Evolutionary conservation across 2,329 filamentous ascomycete genomes (phyloP).

Genomic region (Thielaviopsis ethacetica): DNA sequence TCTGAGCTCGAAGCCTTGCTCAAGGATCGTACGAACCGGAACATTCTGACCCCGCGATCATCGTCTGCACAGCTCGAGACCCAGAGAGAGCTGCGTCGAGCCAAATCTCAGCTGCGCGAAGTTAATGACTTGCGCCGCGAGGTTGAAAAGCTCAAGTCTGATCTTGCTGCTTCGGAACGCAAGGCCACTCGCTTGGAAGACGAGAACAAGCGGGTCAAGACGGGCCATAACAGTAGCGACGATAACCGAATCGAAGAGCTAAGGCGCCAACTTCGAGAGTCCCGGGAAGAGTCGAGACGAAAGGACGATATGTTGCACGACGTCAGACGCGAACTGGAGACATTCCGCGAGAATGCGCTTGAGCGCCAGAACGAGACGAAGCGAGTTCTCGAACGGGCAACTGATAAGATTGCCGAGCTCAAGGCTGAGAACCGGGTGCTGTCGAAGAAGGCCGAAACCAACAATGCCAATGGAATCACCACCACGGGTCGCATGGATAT

Average conservation of each 20-base stretch:
- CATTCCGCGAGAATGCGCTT: conserved; percentile 36
- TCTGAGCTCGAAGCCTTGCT: conserved; percentile 39
- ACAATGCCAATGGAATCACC: background rate
- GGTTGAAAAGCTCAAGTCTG: conserved; percentile 32
- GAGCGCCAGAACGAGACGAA: conserved; percentile 37
- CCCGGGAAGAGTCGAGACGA: conserved; percentile 26
- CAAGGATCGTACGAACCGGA: conserved; percentile 24
- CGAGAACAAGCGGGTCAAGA: conserved; percentile 20
- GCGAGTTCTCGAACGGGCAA: conserved; percentile 37
- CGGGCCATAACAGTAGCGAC: conserved; percentile 2
- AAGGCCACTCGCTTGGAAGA: conserved; percentile 23
- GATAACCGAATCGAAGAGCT: conserved; percentile 6
- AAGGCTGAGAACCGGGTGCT: conserved; percentile 35
- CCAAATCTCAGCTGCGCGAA: conserved; percentile 36
- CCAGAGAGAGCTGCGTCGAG: conserved; percentile 36
- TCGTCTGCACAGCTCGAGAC: conserved; percentile 36
- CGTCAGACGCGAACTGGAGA: conserved; percentile 35
- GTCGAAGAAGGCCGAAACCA: background rate
- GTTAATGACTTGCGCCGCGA: conserved; percentile 35
- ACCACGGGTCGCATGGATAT: background rate
- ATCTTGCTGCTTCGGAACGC: conserved; percentile 32
- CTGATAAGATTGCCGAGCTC: conserved; percentile 38
- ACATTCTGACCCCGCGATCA: conserved; percentile 29
- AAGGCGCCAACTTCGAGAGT: conserved; percentile 23
- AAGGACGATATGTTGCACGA: conserved; percentile 34